Base-by-base conservation (phyloP, 2,329 filamentous ascomycete species). In the Cladorrhinum sp. region DNA sequence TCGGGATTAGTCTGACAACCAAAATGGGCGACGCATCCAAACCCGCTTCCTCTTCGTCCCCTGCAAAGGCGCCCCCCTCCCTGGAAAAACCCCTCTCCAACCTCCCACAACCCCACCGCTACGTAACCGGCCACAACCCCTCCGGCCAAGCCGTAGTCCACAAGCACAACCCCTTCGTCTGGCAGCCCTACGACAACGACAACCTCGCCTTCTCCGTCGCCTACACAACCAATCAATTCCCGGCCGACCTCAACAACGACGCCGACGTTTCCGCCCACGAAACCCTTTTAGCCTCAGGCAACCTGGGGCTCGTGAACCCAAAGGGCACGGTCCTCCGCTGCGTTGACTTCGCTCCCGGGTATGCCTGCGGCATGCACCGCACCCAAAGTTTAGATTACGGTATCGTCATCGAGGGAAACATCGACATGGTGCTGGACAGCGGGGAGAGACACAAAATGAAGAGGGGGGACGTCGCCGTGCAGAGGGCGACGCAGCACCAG, bases 361-460 rank as follows among this genome's bases (percentile, higher is more conserved):
- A 74, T 52, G 68, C 69, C 14, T 74, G 72, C 39, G 67, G 74
- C 5, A 78, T 81, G 73, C 80, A 82, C 60, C 74, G 80, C 10
- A 81, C 80, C 0, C 73, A 77, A 63, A 79, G 74, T 54, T 68
- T 82, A 5, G 80, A 82, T 62, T 81, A 78, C 57, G 80, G 79
- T 1, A 73, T 81, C 50, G 76, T 82, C 14, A 65, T 82, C 8
- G 79, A 82, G 63, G 80, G 80, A 0, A 70, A 75, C 64, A 67
- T 82, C 21, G 79, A 81, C 62, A 73, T 81, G 74, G 62, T 77
- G 21, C 67, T 82, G 10, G 80, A 81, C 62, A 73, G 74, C n/a
- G 79, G 79, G 4, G 78, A 79, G 58, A 69, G 63, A 46, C 68
- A 71, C 28, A 46, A 70, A 6, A 68, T 82, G 73, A 69, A 73